A percentile compares a stretch with the other conserved stretches of the same genome.
These are phyloP conservation scores for Lasiodiplodia citricola DNA, from an alignment of 2,329 filamentous ascomycete genomes.

Conservation along the genomic window DNA sequence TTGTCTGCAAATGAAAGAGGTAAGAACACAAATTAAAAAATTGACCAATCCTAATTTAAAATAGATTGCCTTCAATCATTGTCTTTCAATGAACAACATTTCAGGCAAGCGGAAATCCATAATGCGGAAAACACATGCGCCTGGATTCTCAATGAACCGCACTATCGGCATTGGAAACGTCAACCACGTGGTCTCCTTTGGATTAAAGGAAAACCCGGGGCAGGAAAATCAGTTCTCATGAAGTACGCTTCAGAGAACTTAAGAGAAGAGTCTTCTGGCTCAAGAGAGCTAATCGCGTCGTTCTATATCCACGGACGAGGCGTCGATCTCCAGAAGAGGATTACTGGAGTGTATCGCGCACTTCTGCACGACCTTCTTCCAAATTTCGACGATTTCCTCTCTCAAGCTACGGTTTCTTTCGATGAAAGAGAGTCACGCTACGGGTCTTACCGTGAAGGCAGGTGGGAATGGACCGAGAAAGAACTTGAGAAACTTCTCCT, in stretches of 20 bases:
- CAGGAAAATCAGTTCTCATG: not conserved
- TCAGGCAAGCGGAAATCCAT: not conserved
- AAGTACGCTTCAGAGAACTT: not conserved
- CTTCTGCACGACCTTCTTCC: not conserved
- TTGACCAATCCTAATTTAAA: accelerated
- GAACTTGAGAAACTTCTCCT: not conserved
- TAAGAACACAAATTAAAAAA: not conserved
- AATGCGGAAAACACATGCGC: not conserved
- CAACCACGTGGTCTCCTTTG: not conserved
- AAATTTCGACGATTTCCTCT: not conserved
- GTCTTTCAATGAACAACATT: not conserved
- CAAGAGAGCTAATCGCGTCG: not conserved
- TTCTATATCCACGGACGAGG: not conserved
- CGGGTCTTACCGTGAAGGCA: not conserved
- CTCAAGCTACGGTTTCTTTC: not conserved
- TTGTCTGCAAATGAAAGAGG: not conserved
- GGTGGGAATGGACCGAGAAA: not conserved
- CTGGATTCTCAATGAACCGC: not conserved
- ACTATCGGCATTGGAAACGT: not conserved
- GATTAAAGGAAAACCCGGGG: not conserved
- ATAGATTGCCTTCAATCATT: not conserved
- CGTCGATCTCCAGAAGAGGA: not conserved
- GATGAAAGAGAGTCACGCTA: not conserved
- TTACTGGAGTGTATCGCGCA: not conserved
- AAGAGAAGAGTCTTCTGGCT: not conserved